Evolutionary conservation across 768 basidiomycete genomes (phyloP), one percentile per base, ranked within the genome.

Genomic region (Auriculariales sp.): DNA sequence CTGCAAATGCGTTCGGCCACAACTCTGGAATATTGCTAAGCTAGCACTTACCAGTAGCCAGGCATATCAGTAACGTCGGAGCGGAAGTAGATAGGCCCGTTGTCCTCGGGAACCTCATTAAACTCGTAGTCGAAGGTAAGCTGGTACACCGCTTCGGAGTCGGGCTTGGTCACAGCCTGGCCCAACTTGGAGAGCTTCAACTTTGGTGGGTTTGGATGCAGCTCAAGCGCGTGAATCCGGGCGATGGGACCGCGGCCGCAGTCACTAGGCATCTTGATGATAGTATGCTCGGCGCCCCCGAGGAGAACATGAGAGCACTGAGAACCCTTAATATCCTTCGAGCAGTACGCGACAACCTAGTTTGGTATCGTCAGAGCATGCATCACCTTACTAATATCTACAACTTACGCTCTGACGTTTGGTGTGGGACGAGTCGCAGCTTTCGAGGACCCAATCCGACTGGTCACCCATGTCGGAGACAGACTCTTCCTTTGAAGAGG

Each of bases 91-190:
- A 50, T 42, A 15, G 49, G 49, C 3, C 49, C 49, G 28, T 50
- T 50, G 19, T 31, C 31, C 30, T 47, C 49, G 5, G 49, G 49
- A 28, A 50, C 46, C 3, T 11, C 49, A 4, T 36, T 28, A 30
- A 50, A 50, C 22, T 50, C 44, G 35, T 50, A 50, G 44, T 50
- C 49, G 34, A 50, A 50, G 9, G n/a, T 25, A 9, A 50, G 49
- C 25, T 29, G 36, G 17, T 50, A 50, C 7, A 50, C 24, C 14
- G 27, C 19, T 28, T 47, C 49, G 14, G 24, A 27, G 0, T 17
- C 28, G 4, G 49, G 49, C 28, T 42, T 50, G n/a, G 27, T n/a
- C n/a, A n/a, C n/a, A n/a, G n/a, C n/a, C n/a, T n/a, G n/a, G n/a
- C n/a, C n/a, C n/a, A n/a, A n/a, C n/a, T n/a, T n/a, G n/a, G n/a